Evolutionary conservation across 306 rosid species (phyloP).

Genomic region (Echinosophora koreensis): DNA sequence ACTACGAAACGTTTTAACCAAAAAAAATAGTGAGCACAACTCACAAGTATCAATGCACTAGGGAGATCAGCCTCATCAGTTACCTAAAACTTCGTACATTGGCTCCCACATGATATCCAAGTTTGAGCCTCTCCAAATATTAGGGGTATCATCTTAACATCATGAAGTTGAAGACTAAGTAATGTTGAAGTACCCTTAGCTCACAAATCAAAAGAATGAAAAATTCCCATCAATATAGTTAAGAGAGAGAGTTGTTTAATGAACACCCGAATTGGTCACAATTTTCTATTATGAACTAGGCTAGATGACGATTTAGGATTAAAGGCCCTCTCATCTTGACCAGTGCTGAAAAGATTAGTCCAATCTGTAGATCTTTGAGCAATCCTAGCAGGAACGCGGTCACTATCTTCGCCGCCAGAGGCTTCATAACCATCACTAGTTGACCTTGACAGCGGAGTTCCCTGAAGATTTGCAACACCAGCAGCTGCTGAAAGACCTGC

Average conservation of each 20-base stretch:
- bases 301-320: conserved; percentile 61
- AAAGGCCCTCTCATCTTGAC: conserved; percentile 64
- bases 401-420: conserved; percentile 97
- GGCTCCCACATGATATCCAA: conserved; percentile 28
- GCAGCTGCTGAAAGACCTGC: conserved; percentile 62
- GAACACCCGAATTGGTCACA: conserved; percentile 54
- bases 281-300: conserved; percentile 57
- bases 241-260: conserved; percentile 40
- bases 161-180: conserved; percentile 36
- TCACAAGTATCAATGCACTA: conserved; percentile 18
- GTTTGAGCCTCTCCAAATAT: conserved; percentile 38
- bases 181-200: conserved; percentile 40
- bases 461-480: conserved; percentile 59
- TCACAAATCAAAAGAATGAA: conserved; percentile 75
- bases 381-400: conserved; percentile 79
- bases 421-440: conserved; percentile 99
- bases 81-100: conserved; percentile 50
- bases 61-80: conserved; percentile 31
- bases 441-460: conserved; percentile 83
- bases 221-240: conserved; percentile 47
- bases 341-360: conserved; percentile 70
- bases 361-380: conserved; percentile 71
- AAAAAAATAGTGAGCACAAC: conserved; percentile 1
- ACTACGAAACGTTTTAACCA: conserved; percentile 16
- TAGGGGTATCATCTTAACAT: conserved; percentile 39